Evolutionary conservation across 352 stramenopile genomes (phyloP).

Genomic region (Globisporangium cystogenes): DNA sequence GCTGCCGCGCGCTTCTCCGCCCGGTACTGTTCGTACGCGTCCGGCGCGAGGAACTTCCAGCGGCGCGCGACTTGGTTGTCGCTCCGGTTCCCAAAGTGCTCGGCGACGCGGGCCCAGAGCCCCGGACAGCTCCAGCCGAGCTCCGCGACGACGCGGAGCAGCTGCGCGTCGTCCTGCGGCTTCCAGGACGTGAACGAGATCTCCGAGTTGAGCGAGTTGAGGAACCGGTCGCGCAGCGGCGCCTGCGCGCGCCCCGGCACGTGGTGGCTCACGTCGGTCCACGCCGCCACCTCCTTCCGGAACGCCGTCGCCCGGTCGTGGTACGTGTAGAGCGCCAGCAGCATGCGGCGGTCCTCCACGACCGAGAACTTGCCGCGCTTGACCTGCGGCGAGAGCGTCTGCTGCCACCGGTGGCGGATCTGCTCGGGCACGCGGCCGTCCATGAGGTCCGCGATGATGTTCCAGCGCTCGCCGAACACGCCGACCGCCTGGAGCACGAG

Average conservation of each 20-base stretch:
- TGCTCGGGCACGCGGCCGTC: slow-evolving; percentile 69
- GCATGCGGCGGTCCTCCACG: slow-evolving; percentile 58
- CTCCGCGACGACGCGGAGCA: slow-evolving; percentile 28
- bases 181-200: slow-evolving; percentile 59
- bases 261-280: slow-evolving; percentile 63
- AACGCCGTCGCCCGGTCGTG: slow-evolving; percentile 34
- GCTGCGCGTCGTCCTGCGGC: slow-evolving; percentile 37
- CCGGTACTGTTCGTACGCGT: slow-evolving; percentile 24
- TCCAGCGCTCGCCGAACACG: slow-evolving; percentile 77
- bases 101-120: slow-evolving; percentile 37
- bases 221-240: slow-evolving; percentile 53
- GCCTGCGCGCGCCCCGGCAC: slow-evolving; percentile 44
- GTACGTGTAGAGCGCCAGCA: slow-evolving; percentile 57
- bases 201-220: slow-evolving; percentile 64
- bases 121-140: slow-evolving; percentile 29
- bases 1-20: slow-evolving; percentile 15
- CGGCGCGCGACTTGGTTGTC: slow-evolving; percentile 42
- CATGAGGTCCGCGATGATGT: slow-evolving; percentile 70
- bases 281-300: slow-evolving; percentile 38
- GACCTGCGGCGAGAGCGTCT: slow-evolving; percentile 51
- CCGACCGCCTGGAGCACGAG: slow-evolving; percentile 43
- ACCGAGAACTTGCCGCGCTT: slow-evolving; percentile 71
- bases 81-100: slow-evolving; percentile 39
- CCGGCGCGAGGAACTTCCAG: slow-evolving; percentile 33
- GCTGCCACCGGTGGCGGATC: slow-evolving; percentile 71